Percentiles rank a stretch among this genome's conserved stretches.
phyloP scores from a whole-genome alignment of 2,329 filamentous ascomycete species.

The Colletotrichum salicis region DNA sequence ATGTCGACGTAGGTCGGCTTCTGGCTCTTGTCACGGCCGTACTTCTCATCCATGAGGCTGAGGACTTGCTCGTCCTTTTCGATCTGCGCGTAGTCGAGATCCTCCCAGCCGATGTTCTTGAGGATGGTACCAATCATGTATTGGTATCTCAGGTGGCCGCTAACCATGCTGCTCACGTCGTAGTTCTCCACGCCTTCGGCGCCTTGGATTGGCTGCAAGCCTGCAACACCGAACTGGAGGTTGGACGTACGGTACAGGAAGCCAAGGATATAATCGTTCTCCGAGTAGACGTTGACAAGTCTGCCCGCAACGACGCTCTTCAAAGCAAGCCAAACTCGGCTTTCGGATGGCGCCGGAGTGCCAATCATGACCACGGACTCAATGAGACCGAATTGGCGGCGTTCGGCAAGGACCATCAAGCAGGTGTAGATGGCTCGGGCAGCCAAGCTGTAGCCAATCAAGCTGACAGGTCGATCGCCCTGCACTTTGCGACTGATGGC shows the following conservation, averaged over 20 bases:
- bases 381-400: conserved; percentile 84
- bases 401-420: conserved; percentile 80
- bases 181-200: conserved; percentile 75
- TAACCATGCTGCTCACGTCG: conserved; percentile 72
- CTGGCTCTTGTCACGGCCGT: conserved; percentile 47
- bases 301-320: conserved; percentile 83
- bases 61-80: conserved; percentile 45
- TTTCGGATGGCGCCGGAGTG: conserved; percentile 78
- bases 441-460: conserved; percentile 85
- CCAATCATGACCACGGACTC: conserved; percentile 90
- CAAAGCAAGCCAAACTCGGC: conserved; percentile 79
- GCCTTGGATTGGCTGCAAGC: conserved; percentile 78
- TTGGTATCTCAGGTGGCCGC: conserved; percentile 77
- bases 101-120: conserved; percentile 74
- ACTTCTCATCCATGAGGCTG: conserved; percentile 47
- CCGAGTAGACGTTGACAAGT: conserved; percentile 90
- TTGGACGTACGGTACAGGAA: conserved; percentile 88
- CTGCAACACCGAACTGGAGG: conserved; percentile 85
- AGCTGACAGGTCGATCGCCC: conserved; percentile 81
- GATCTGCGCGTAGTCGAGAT: conserved; percentile 60
- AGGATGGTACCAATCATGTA: conserved; percentile 75
- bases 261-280: conserved; percentile 86
- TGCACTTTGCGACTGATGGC: conserved; percentile 84
- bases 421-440: conserved; percentile 87
- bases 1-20: conserved; percentile 28